Evolutionary conservation across 169 alveolate species (phyloP).

Genomic region (Ophryocystis elektroscirrha): DNA sequence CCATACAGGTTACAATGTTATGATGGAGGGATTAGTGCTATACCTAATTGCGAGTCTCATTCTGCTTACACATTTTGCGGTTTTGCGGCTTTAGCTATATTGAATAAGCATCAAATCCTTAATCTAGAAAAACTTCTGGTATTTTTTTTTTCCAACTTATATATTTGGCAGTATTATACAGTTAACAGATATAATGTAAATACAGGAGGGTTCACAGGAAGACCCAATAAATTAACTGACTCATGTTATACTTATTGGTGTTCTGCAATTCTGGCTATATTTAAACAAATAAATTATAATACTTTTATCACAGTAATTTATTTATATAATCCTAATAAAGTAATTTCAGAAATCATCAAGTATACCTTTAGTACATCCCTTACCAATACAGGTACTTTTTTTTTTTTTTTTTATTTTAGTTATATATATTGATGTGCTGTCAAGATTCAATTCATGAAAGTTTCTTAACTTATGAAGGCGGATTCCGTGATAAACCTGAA

Average conservation of each 20-base stretch:
- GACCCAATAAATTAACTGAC: slow-evolving; percentile 86
- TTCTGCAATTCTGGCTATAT: slow-evolving; percentile 59
- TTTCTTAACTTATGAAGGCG: slow-evolving; percentile 47
- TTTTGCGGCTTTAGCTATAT: slow-evolving; percentile 58
- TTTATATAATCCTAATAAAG: slow-evolving; percentile 22
- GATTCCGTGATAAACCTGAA: slow-evolving; percentile 81
- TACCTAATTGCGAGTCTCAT: slow-evolving; percentile 78
- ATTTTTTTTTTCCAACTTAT: too few relatives aligned
- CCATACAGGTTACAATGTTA: too few relatives aligned
- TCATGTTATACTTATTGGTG: slow-evolving; percentile 85
- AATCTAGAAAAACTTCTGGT: slow-evolving; percentile 50
- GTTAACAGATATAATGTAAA: too few relatives aligned
- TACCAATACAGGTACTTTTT: slow-evolving; percentile 3
- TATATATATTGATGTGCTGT: slow-evolving; percentile 23
- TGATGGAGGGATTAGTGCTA: slow-evolving; percentile 88
- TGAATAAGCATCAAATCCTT: slow-evolving; percentile 45
- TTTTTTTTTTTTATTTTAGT: slow-evolving; percentile 17
- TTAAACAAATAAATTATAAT: slow-evolving; percentile 27
- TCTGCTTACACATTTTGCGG: slow-evolving; percentile 92
- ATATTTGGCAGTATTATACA: too few relatives aligned
- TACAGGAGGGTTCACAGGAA: slow-evolving; percentile 90
- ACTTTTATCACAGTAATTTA: too few relatives aligned
- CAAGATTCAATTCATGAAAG: slow-evolving; percentile 14
- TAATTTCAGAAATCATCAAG: slow-evolving; percentile 18
- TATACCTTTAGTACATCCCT: too few relatives aligned